Evolutionary conservation across 2,329 filamentous ascomycete species (phyloP).

Genomic region (Coniella lustricola): DNA sequence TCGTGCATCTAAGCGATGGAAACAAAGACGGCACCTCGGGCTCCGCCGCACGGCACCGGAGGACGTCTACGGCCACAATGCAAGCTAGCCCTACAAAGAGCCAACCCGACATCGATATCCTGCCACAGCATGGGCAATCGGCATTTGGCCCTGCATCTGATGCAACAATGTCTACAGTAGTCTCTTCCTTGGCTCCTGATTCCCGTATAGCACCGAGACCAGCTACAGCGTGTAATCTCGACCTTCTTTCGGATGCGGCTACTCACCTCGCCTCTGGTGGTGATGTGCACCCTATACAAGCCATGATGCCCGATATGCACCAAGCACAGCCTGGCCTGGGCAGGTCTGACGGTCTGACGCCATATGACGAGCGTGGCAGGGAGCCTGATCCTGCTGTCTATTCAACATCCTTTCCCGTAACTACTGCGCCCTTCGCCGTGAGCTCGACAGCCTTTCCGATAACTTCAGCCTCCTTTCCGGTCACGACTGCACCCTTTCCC

Average conservation of each 20-base stretch:
- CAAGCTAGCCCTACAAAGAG: slow-evolving; percentile 41
- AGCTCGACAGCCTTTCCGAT: slow-evolving; percentile 11
- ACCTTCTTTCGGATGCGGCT: slow-evolving; percentile 53
- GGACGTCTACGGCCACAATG: slow-evolving; percentile 40
- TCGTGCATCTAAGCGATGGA: slow-evolving; percentile 56
- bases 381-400: slow-evolving; percentile 37
- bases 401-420: slow-evolving; percentile 32
- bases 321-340: slow-evolving; percentile 34
- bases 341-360: slow-evolving; percentile 37
- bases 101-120: slow-evolving; percentile 39
- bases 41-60: slow-evolving; percentile 32
- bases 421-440: slow-evolving; percentile 26
- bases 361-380: slow-evolving; percentile 41
- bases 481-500: slow-evolving; percentile 28
- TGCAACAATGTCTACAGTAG: slow-evolving; percentile 30
- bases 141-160: slow-evolving; percentile 33
- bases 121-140: slow-evolving; percentile 27
- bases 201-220: slow-evolving; percentile 38
- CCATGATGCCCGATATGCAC: slow-evolving; percentile 39
- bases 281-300: slow-evolving; percentile 45
- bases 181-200: slow-evolving; percentile 37
- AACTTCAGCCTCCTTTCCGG: slow-evolving; percentile 33
- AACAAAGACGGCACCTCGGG: slow-evolving; percentile 40
- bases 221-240: slow-evolving; percentile 46
- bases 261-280: slow-evolving; percentile 45